phyloP scores from a whole-genome alignment of 495 filamentous ascomycete genomes.

The Hyaloscypha hepaticicola region DNA sequence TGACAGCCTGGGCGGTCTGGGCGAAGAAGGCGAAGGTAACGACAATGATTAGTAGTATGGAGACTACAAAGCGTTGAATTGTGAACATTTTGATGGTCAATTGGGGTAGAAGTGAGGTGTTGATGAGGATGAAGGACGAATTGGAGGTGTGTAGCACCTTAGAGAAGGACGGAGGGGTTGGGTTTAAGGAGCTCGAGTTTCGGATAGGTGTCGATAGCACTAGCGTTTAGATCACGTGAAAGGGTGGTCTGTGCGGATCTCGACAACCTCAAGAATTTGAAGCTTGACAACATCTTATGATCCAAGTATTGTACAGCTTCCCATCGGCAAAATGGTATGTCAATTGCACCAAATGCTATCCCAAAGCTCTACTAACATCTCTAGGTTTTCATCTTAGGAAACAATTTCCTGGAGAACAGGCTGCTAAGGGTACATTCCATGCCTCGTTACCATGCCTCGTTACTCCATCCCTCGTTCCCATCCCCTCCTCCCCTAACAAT shows the following conservation, averaged over 20 bases:
- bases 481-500: background rate
- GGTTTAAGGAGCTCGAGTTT: conserved; percentile 14
- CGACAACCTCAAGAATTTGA: conserved; percentile 1
- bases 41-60: conserved; percentile 72
- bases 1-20: conserved; percentile 68
- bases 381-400: conserved; percentile 80
- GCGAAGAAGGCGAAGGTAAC: conserved; percentile 69
- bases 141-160: conserved; percentile 16
- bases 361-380: conserved; percentile 5
- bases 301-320: background rate
- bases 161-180: conserved; percentile 1
- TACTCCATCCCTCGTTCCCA: no score
- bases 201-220: conserved; percentile 27
- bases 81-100: conserved; percentile 50
- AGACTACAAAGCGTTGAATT: conserved; percentile 57
- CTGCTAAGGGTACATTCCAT: conserved; percentile 73
- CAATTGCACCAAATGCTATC: conserved; percentile 21
- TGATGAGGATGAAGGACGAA: background rate
- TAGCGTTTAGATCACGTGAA: conserved; percentile 20
- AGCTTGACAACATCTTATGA: conserved; percentile 9
- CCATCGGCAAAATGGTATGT: conserved; percentile 36
- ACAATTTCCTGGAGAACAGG: conserved; percentile 79
- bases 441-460: no score
- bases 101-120: conserved; percentile 18
- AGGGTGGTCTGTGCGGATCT: conserved; percentile 9